A percentile compares a stretch with the other conserved stretches of the same genome.
phyloP scores from a whole-genome alignment of 495 filamentous ascomycete species.

The Penicillium coprophilum region DNA sequence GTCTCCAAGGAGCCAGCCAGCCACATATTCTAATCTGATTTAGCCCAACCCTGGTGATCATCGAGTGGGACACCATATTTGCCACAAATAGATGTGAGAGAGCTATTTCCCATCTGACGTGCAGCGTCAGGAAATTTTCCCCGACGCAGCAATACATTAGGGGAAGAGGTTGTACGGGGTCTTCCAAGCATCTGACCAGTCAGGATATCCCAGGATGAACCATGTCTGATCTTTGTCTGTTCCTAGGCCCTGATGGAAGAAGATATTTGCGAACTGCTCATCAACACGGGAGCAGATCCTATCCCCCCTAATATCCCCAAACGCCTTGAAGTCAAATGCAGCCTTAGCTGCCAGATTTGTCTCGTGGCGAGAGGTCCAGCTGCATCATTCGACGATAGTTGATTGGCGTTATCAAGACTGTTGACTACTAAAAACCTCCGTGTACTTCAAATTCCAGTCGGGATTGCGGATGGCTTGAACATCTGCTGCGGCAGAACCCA shows the following conservation, averaged over 20 bases:
- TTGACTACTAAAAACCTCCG: slow-evolving; percentile 42
- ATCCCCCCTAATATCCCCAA: slow-evolving; percentile 41
- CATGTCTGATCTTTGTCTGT: slow-evolving; percentile 40
- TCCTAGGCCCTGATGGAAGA: slow-evolving; percentile 42
- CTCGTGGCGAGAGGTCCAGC: slow-evolving; percentile 49
- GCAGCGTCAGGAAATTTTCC: slow-evolving; percentile 39
- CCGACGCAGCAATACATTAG: slow-evolving; percentile 46
- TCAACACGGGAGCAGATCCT: slow-evolving; percentile 42
- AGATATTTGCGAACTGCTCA: slow-evolving; percentile 36
- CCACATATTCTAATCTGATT: slow-evolving; percentile 55
- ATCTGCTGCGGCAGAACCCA: slow-evolving; percentile 35
- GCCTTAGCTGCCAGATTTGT: slow-evolving; percentile 60
- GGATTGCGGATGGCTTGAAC: slow-evolving; percentile 42
- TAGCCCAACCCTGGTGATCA: slow-evolving; percentile 46
- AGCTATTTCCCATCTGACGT: slow-evolving; percentile 39
- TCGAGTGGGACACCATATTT: slow-evolving; percentile 48
- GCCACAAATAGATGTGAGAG: slow-evolving; percentile 40
- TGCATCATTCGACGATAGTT: slow-evolving; percentile 58
- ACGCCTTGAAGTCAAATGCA: slow-evolving; percentile 54
- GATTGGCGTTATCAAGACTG: slow-evolving; percentile 47
- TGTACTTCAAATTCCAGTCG: slow-evolving; percentile 37
- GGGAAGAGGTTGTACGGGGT: slow-evolving; percentile 49
- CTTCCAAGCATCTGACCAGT: slow-evolving; percentile 38
- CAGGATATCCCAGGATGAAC: slow-evolving; percentile 45
- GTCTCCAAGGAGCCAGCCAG: slow-evolving; percentile 38